Evolutionary conservation across 345 rosid species (phyloP).

Genomic region (Garcia nutans): DNA sequence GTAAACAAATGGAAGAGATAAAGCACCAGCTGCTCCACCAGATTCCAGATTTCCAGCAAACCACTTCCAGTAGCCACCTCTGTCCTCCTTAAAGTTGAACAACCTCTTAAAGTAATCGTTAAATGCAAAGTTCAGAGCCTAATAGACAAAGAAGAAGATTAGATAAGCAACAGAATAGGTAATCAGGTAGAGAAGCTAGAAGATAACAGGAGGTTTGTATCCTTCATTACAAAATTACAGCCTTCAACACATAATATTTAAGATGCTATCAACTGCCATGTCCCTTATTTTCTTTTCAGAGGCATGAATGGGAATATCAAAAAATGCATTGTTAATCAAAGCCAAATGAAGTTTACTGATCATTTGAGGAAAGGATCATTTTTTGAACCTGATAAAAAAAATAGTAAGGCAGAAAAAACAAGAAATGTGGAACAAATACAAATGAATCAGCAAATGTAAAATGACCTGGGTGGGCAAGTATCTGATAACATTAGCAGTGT

Average conservation of each 20-base stretch:
- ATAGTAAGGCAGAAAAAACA: not conserved
- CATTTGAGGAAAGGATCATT: not conserved
- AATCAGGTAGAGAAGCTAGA: not conserved
- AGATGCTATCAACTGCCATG: not conserved
- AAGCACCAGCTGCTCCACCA: slow-evolving; percentile 38
- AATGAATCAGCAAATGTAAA: not conserved
- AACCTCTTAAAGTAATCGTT: slow-evolving; percentile 38
- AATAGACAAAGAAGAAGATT: not conserved
- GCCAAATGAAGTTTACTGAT: not conserved
- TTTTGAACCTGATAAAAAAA: not conserved
- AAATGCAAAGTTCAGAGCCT: slow-evolving; percentile 38
- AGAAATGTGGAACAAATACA: not conserved
- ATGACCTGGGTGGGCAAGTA: slow-evolving; percentile 34
- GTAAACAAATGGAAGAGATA: slow-evolving; percentile 32
- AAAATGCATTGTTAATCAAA: not conserved
- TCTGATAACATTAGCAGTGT: slow-evolving; percentile 35
- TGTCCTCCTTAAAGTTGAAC: slow-evolving; percentile 35
- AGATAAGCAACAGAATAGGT: not conserved
- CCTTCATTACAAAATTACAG: no score
- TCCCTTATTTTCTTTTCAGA: not conserved
- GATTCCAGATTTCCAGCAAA: slow-evolving; percentile 35
- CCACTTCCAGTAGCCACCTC: slow-evolving; percentile 35
- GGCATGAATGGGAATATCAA: not conserved
- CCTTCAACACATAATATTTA: no score
- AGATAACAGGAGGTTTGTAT: no score